These are phyloP conservation scores for Nitzschia palea DNA, from an alignment of 108 stramenopile genomes.

Conservation along the genomic window DNA sequence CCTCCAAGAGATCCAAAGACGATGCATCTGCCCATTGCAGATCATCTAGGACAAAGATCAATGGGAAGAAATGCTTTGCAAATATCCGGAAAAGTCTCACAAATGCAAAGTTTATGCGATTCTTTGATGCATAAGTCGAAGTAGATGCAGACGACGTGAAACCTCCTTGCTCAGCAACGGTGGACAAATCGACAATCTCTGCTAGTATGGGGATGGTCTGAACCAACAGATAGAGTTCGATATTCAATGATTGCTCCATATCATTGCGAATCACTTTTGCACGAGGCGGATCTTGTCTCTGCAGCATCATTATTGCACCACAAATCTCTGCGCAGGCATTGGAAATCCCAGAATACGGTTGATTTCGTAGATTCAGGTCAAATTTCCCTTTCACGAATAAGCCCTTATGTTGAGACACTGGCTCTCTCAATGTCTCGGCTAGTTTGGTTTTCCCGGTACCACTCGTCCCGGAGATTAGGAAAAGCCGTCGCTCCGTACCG, in stretches of 20 bases:
- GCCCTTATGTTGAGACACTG: background rate
- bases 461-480: constrained; percentile 6
- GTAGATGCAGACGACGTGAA: background rate
- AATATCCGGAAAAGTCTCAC: constrained; percentile 2
- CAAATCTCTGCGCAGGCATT: background rate
- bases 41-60: constrained; percentile 15
- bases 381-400: constrained; percentile 6
- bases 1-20: constrained; percentile 9
- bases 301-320: background rate
- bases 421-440: background rate
- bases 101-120: constrained; percentile 19
- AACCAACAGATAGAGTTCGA: background rate
- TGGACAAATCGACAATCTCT: background rate
- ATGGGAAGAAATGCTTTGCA: background rate
- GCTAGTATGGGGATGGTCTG: constrained; percentile 4
- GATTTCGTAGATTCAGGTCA: background rate
- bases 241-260: background rate
- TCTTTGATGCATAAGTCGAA: background rate
- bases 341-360: constrained; percentile 10
- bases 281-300: no score
- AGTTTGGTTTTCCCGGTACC: constrained; percentile 11
- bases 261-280: background rate
- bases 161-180: background rate
- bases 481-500: background rate
- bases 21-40: constrained; percentile 18